Conservation (phyloP, 768 basidiomycete species). For the Cytidiella melzeri region DNA sequence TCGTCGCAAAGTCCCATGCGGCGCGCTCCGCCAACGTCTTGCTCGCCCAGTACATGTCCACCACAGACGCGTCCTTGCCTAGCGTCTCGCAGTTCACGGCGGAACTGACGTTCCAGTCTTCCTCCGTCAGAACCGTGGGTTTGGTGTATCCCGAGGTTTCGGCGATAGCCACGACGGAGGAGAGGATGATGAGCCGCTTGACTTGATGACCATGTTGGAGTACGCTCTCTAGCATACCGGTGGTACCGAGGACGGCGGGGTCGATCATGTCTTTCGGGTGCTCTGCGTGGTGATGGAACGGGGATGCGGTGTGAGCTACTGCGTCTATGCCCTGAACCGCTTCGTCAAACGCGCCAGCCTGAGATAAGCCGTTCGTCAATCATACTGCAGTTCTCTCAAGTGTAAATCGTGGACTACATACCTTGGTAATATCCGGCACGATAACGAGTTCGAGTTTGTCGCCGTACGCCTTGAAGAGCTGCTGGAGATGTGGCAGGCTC, state of each 20-base stretch:
- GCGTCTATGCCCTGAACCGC: constrained; percentile 71
- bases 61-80: neutral
- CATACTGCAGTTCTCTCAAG: neutral
- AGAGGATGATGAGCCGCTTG: constrained; percentile 1
- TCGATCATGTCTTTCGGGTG: constrained; percentile 49
- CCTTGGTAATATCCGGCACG: constrained; percentile 63
- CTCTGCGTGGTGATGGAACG: constrained; percentile 40
- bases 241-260: constrained; percentile 43
- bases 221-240: constrained; percentile 1
- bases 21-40: constrained; percentile 58
- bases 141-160: neutral
- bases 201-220: constrained; percentile 22
- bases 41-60: constrained; percentile 39
- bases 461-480: constrained; percentile 47
- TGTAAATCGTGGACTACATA: constrained; percentile 20
- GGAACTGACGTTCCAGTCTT: constrained; percentile 2
- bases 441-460: constrained; percentile 58
- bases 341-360: constrained; percentile 71
- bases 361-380: neutral
- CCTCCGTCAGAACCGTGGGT: neutral
- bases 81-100: neutral
- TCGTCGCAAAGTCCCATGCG: constrained; percentile 42
- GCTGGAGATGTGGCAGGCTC: constrained; percentile 54
- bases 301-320: constrained; percentile 64
- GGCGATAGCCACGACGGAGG: neutral